Conservation (phyloP, 2,329 filamentous ascomycete genomes). For the Xylaria digitata region DNA sequence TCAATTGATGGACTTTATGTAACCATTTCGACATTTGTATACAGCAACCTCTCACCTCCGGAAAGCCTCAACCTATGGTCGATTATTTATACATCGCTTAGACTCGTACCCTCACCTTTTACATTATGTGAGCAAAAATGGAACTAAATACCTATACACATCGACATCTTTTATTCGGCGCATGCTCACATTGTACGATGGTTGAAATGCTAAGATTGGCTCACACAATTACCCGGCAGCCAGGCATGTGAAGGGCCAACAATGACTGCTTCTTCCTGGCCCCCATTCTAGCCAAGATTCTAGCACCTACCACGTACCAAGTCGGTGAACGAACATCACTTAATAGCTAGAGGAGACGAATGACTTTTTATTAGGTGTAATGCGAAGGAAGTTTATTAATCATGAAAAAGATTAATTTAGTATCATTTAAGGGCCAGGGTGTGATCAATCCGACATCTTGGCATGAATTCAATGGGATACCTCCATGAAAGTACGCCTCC, state of each 20-base stretch:
- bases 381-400: background rate
- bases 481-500: background rate
- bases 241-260: background rate
- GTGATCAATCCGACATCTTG: conserved; percentile 17
- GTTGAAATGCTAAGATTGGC: background rate
- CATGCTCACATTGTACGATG: background rate
- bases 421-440: background rate
- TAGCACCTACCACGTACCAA: background rate
- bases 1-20: background rate
- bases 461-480: background rate
- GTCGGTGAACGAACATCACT: conserved; percentile 17
- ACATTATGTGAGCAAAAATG: too few relatives aligned
- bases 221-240: background rate
- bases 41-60: too few relatives aligned
- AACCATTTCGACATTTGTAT: background rate
- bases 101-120: too few relatives aligned
- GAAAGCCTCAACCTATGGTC: too few relatives aligned
- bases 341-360: background rate
- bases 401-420: background rate
- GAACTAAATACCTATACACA: background rate
- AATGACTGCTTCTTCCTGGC: background rate
- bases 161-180: background rate
- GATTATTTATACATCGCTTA: too few relatives aligned
- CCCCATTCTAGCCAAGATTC: background rate
- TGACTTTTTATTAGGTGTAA: conserved; percentile 1